A percentile compares a stretch with the other conserved stretches of the same genome.
Evolutionary conservation across 139 green algal species (phyloP).

Genomic region (Chlamydomonas incerta): DNA sequence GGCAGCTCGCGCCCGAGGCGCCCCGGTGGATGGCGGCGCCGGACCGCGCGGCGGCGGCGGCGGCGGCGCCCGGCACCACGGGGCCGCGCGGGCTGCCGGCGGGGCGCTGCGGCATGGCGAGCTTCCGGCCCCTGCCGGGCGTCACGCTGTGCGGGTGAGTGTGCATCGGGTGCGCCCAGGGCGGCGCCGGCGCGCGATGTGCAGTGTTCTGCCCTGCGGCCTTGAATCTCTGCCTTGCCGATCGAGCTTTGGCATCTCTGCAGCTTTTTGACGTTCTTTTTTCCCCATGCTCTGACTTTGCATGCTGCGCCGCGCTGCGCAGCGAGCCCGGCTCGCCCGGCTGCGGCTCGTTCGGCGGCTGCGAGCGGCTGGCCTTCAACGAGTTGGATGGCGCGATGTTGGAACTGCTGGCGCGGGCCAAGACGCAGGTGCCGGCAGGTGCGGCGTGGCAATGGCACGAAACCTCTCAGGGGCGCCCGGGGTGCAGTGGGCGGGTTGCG

Average conservation of each 20-base stretch:
- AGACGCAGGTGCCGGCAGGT: conserved; percentile 12
- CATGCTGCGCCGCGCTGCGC: too few relatives aligned
- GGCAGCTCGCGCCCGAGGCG: conserved; percentile 13
- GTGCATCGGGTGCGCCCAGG: too few relatives aligned
- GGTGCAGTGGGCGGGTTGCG: background rate
- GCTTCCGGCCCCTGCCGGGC: conserved; percentile 8
- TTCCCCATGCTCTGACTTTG: too few relatives aligned
- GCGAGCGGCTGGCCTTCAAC: background rate
- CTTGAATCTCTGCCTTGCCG: too few relatives aligned
- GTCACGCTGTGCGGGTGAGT: conserved; percentile 10
- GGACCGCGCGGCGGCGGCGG: background rate
- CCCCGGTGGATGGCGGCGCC: background rate
- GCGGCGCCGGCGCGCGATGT: too few relatives aligned
- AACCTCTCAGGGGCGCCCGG: too few relatives aligned
- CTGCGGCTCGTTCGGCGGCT: background rate
- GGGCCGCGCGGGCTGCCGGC: conserved; percentile 7
- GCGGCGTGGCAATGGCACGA: too few relatives aligned
- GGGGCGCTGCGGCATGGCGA: background rate
- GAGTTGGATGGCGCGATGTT: background rate
- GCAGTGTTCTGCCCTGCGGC: too few relatives aligned
- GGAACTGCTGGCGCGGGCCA: background rate
- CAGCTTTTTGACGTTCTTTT: too few relatives aligned
- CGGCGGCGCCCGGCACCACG: background rate
- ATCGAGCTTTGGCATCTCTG: too few relatives aligned
- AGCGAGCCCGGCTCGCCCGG: conserved; percentile 1